Evolutionary conservation across 345 rosid species (phyloP).

Genomic region (Eutrema japonicum): DNA sequence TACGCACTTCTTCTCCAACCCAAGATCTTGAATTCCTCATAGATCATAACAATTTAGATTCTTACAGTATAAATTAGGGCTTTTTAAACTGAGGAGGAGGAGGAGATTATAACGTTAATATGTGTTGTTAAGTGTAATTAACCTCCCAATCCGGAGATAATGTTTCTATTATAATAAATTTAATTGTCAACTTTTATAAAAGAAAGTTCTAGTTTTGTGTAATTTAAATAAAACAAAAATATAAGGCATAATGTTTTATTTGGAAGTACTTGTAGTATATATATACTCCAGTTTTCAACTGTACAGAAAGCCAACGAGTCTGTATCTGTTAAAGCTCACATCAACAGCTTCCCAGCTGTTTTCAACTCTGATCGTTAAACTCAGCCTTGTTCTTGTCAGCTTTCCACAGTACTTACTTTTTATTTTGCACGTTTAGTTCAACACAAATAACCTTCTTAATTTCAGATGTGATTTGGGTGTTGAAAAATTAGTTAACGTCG

Average conservation of each 20-base stretch:
- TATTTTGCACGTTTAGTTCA: background rate
- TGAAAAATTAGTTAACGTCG: background rate
- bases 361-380: conserved; percentile 32
- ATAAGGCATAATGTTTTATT: background rate
- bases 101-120: conserved; percentile 15
- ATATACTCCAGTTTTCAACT: conserved; percentile 6
- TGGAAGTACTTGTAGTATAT: conserved; percentile 5
- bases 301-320: conserved; percentile 34
- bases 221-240: background rate
- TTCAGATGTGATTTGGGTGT: background rate
- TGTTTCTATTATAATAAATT: background rate
- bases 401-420: conserved; percentile 7
- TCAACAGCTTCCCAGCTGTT: conserved; percentile 36
- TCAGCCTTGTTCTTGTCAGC: conserved; percentile 34
- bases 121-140: background rate
- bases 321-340: conserved; percentile 36
- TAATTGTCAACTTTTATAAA: conserved; percentile 1
- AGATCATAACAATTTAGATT: conserved; percentile 12
- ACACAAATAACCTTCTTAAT: background rate
- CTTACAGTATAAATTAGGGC: conserved; percentile 22
- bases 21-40: conserved; percentile 57
- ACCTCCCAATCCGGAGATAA: conserved; percentile 9
- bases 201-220: background rate
- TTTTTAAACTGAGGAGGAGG: background rate
- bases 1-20: conserved; percentile 86